phyloP scores from a whole-genome alignment of 192 early-diverging fungal genomes.

The Backusella australiensis region DNA sequence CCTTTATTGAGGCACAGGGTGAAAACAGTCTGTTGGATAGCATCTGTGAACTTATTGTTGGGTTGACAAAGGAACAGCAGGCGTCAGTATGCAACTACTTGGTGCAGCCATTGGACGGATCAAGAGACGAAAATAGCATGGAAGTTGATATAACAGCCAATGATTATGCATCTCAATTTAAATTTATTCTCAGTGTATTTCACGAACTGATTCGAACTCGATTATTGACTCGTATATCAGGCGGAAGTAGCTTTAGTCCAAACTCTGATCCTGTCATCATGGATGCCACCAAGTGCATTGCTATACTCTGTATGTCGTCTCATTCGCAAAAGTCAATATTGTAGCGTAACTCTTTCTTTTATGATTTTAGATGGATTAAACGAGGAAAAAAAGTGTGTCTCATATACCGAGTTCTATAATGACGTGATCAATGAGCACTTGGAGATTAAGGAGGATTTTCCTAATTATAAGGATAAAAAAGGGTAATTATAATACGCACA shows the following conservation, averaged over 20 bases:
- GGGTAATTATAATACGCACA: conserved; percentile 23
- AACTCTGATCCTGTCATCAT: conserved; percentile 28
- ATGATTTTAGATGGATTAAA: conserved; percentile 57
- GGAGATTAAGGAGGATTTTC: conserved; percentile 77
- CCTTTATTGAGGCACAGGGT: not conserved
- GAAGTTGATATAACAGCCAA: not conserved
- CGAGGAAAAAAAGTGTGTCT: conserved; percentile 49
- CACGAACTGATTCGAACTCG: conserved; percentile 1
- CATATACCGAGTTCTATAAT: conserved; percentile 71
- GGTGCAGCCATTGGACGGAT: not conserved
- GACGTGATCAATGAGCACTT: conserved; percentile 64
- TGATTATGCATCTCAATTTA: not conserved
- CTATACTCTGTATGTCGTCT: conserved; percentile 27
- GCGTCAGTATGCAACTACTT: not conserved
- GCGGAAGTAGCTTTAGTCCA: conserved; percentile 13
- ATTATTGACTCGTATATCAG: not conserved
- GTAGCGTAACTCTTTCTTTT: not conserved
- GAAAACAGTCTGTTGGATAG: not conserved
- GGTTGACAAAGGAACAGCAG: not conserved
- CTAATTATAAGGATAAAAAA: conserved; percentile 64
- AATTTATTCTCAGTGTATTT: not conserved
- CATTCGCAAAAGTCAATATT: conserved; percentile 6
- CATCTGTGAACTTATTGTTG: conserved; percentile 7
- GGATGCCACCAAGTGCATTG: conserved; percentile 27
- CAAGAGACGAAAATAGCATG: not conserved